Conservation (phyloP, 805 yeast genomes). For the Spathaspora hagerdaliae region DNA sequence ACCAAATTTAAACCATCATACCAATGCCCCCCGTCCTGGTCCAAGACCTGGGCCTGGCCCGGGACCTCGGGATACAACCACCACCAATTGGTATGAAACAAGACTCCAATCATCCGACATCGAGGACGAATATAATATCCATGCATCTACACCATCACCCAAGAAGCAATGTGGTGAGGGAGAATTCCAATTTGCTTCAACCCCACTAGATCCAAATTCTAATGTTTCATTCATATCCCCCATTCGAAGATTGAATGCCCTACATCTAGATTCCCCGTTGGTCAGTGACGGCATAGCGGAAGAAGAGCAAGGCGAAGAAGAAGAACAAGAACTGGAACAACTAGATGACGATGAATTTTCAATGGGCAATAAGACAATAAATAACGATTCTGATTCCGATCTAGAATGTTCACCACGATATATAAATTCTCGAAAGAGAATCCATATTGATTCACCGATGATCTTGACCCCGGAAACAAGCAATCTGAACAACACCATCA, state of each 20-base stretch:
- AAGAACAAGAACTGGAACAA: slow-evolving; percentile 9
- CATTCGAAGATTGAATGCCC: slow-evolving; percentile 28
- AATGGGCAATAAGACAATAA: slow-evolving; percentile 26
- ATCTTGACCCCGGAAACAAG: slow-evolving; percentile 15
- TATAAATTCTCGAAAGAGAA: slow-evolving; percentile 3
- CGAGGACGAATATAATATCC: neutral
- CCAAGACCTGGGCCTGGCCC: too few species aligned
- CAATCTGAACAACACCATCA: slow-evolving; percentile 14
- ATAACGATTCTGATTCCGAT: slow-evolving; percentile 8
- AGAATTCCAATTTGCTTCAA: slow-evolving; percentile 6
- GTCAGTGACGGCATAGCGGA: slow-evolving; percentile 2
- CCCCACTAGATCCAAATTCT: slow-evolving; percentile 12
- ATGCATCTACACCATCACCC: neutral
- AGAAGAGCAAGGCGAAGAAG: slow-evolving; percentile 9
- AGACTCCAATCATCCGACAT: neutral
- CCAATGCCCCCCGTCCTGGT: neutral
- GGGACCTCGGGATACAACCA: neutral
- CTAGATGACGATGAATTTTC: slow-evolving; percentile 11
- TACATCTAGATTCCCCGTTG: slow-evolving; percentile 20
- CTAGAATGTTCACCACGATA: slow-evolving; percentile 5
- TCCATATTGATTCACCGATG: slow-evolving; percentile 6
- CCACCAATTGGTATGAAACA: neutral
- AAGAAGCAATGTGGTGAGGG: neutral
- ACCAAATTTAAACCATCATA: neutral
- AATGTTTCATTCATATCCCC: slow-evolving; percentile 29